Percentiles rank a stretch among this genome's conserved stretches.
phyloP scores from a whole-genome alignment of 2,329 filamentous ascomycete species.

The Aspergillus sp. region DNA sequence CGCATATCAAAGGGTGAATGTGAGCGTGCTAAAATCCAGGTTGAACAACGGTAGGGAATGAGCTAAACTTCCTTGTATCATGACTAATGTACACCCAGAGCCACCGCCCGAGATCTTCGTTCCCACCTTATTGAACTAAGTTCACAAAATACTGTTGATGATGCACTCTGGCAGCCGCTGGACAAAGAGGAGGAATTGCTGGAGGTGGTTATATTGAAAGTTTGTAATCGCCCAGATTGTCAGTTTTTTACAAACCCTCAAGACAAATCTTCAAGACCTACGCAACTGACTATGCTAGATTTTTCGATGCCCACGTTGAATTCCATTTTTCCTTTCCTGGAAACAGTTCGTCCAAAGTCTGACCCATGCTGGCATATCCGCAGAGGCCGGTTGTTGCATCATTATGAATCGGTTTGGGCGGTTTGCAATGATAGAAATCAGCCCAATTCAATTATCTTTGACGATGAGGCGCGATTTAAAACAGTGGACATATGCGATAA shows the following conservation, averaged over 20 bases:
- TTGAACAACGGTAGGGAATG: constrained; percentile 7
- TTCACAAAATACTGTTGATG: constrained; percentile 4
- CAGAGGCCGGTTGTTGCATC: constrained; percentile 5
- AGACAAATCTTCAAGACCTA: not conserved
- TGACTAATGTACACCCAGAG: constrained; percentile 4
- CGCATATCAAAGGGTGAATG: constrained; percentile 5
- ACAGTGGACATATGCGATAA: not conserved
- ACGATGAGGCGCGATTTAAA: constrained; percentile 2
- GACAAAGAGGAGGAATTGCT: constrained; percentile 7
- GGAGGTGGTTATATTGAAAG: constrained; percentile 8
- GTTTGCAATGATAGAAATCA: not conserved
- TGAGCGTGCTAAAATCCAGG: constrained; percentile 3
- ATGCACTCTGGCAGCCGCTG: constrained; percentile 7
- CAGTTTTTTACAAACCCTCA: not conserved
- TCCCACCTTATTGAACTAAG: constrained; percentile 3
- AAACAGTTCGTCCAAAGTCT: constrained; percentile 2
- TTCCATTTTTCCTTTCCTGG: constrained; percentile 9
- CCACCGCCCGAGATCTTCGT: constrained; percentile 3
- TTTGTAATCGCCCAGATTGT: constrained; percentile 9
- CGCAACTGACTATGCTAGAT: constrained; percentile 6
- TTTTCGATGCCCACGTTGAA: constrained; percentile 5
- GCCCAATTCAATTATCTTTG: constrained; percentile 1
- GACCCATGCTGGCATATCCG: constrained; percentile 2
- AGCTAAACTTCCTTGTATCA: not conserved
- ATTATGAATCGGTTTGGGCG: constrained; percentile 7